These are phyloP conservation scores for Apiospora rasikravindrae DNA, from an alignment of 2,329 filamentous ascomycete genomes.

Conservation along the genomic window DNA sequence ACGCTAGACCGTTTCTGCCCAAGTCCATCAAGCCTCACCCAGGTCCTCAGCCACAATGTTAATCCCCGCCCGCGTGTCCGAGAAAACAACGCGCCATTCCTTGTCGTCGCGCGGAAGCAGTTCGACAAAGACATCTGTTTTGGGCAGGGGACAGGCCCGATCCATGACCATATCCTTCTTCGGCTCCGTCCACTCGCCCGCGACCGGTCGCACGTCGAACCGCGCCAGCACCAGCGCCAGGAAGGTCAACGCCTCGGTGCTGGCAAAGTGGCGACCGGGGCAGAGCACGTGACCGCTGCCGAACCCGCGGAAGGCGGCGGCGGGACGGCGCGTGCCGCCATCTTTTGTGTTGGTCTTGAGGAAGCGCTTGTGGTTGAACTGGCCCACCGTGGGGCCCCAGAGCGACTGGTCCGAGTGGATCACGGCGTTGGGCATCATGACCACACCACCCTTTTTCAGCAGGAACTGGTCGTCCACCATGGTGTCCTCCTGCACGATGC, in stretches of 20 bases:
- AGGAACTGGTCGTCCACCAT: conserved; percentile 26
- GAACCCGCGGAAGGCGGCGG: conserved; percentile 28
- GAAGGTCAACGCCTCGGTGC: conserved; percentile 28
- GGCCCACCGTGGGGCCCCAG: conserved; percentile 25
- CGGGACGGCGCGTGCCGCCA: conserved; percentile 18
- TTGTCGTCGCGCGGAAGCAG: conserved; percentile 20
- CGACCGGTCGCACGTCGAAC: conserved; percentile 24
- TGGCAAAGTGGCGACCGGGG: conserved; percentile 28
- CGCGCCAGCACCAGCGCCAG: conserved; percentile 26
- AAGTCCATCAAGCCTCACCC: not conserved
- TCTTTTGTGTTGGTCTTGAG: conserved; percentile 19
- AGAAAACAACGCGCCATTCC: conserved; percentile 25
- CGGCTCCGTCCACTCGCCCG: conserved; percentile 25
- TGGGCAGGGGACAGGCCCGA: conserved; percentile 26
- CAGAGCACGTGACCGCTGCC: conserved; percentile 26
- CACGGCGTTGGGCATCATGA: conserved; percentile 27
- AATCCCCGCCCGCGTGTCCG: conserved; percentile 23
- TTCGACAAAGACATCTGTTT: conserved; percentile 21
- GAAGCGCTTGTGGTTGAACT: conserved; percentile 28
- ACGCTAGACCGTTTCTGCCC: too few species aligned
- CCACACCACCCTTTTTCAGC: conserved; percentile 28
- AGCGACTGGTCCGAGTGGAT: conserved; percentile 24
- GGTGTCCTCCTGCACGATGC: conserved; percentile 27
- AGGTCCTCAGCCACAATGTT: conserved; percentile 25
- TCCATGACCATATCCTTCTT: conserved; percentile 26